Evolutionary conservation across 1,284 basidiomycete genomes (phyloP).

Genomic region (Ganoderma meredithae): DNA sequence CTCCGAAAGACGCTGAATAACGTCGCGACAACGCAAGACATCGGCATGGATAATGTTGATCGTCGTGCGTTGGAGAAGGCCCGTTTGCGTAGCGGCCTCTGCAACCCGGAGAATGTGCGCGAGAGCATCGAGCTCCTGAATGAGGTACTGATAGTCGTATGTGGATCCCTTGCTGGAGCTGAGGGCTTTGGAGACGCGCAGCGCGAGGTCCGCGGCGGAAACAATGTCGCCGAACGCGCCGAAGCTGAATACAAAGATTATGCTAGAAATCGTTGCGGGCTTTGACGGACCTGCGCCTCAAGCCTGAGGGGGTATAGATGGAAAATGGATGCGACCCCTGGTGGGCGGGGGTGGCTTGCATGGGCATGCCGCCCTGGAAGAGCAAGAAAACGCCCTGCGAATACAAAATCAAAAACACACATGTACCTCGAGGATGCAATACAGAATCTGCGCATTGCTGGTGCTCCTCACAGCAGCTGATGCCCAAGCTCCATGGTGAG

Average conservation of each 20-base stretch:
- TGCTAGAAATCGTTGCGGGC: neutral
- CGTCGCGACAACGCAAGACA: neutral
- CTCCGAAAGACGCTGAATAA: neutral
- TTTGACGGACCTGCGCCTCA: neutral
- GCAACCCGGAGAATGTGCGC: neutral
- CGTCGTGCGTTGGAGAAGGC: neutral
- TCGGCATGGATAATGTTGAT: neutral
- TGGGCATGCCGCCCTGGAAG: neutral
- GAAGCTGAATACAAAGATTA: slow-evolving; percentile 13
- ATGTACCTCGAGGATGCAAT: neutral
- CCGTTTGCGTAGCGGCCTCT: neutral
- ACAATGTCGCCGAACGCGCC: slow-evolving; percentile 28
- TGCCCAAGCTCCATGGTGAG: neutral
- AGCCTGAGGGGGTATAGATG: neutral
- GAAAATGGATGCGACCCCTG: neutral
- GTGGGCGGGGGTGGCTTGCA: neutral
- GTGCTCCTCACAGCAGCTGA: neutral
- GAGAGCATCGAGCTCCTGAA: neutral
- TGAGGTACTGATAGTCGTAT: slow-evolving; percentile 2
- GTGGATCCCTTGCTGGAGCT: neutral
- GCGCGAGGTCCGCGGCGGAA: slow-evolving; percentile 28
- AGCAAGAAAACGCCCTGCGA: neutral
- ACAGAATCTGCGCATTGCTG: neutral
- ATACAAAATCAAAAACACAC: neutral
- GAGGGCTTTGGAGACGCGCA: slow-evolving; percentile 15